Percentiles rank a stretch among this genome's conserved stretches.
Conservation (phyloP, 78 protist genomes). For the Polysphondylium violaceum region DNA sequence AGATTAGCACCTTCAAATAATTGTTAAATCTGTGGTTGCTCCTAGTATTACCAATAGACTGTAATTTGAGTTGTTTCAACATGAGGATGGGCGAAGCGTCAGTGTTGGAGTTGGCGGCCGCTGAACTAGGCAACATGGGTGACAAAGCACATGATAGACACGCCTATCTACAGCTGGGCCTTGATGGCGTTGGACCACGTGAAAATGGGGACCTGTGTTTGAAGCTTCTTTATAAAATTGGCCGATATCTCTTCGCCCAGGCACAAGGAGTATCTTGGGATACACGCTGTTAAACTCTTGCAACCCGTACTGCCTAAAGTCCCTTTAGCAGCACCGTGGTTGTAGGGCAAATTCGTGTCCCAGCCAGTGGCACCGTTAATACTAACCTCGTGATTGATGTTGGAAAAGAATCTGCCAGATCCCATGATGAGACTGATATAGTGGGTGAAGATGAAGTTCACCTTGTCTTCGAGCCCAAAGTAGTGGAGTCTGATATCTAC, state of each 20-base stretch:
- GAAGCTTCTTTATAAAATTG: conserved; percentile 28
- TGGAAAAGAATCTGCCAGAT: conserved; percentile 63
- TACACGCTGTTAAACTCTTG: conserved; percentile 5
- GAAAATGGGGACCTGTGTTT: conserved; percentile 34
- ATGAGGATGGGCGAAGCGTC: not conserved
- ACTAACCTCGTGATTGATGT: conserved; percentile 31
- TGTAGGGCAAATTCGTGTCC: conserved; percentile 36
- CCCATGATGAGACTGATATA: conserved; percentile 51
- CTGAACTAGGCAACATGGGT: not conserved
- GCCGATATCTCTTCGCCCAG: conserved; percentile 41
- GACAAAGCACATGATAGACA: not conserved
- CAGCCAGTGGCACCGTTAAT: not conserved
- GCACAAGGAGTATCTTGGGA: conserved; percentile 43
- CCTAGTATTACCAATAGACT: not conserved
- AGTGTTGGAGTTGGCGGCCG: not conserved
- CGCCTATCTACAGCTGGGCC: conserved; percentile 7
- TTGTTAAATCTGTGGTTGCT: too few species aligned
- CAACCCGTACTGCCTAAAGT: conserved; percentile 22
- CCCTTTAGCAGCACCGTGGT: conserved; percentile 23
- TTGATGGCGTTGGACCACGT: conserved; percentile 30
- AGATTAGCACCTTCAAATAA: too few species aligned
- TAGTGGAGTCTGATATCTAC: conserved; percentile 68
- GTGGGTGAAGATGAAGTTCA: conserved; percentile 10
- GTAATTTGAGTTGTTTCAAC: not conserved
- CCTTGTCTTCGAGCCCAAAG: conserved; percentile 29